Conservation (phyloP, 495 filamentous ascomycete species). For the Jackrogersella multiformis region DNA sequence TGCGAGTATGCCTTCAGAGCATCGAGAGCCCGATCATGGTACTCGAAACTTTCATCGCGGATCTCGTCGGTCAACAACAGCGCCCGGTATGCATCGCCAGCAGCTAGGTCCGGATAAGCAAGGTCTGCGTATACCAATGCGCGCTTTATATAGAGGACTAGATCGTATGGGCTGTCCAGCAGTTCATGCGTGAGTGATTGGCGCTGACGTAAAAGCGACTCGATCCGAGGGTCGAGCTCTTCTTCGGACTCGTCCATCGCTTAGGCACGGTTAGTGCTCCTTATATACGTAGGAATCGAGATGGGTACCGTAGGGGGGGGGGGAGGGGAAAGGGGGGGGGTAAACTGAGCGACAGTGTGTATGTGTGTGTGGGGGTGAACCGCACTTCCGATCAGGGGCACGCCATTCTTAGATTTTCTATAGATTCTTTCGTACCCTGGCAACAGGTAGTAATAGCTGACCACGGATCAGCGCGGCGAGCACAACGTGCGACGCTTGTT, state of each 20-base stretch:
- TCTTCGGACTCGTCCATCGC: slow-evolving; percentile 55
- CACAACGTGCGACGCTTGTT: slow-evolving; percentile 20
- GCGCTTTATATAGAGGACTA: slow-evolving; percentile 77
- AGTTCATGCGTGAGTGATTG: slow-evolving; percentile 60
- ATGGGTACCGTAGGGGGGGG: slow-evolving; percentile 24
- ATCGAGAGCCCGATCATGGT: slow-evolving; percentile 64
- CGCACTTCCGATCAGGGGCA: slow-evolving; percentile 41
- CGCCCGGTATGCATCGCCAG: slow-evolving; percentile 89
- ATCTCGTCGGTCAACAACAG: slow-evolving; percentile 86
- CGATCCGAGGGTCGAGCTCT: slow-evolving; percentile 49
- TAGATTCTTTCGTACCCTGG: slow-evolving; percentile 24
- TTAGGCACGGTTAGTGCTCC: slow-evolving; percentile 27
- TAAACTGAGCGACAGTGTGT: slow-evolving; percentile 16
- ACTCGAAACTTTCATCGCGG: slow-evolving; percentile 72
- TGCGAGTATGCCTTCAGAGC: slow-evolving; percentile 48
- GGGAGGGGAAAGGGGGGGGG: too few species aligned
- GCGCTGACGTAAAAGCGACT: slow-evolving; percentile 55
- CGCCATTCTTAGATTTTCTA: slow-evolving; percentile 28
- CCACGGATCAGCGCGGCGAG: slow-evolving; percentile 31
- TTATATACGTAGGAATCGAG: slow-evolving; percentile 23
- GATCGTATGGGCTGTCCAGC: slow-evolving; percentile 72
- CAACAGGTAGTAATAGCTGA: slow-evolving; percentile 10
- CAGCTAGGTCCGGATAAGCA: slow-evolving; percentile 88
- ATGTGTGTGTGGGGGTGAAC: slow-evolving; percentile 17
- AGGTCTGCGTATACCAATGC: slow-evolving; percentile 75